Evolutionary conservation across 768 basidiomycete species (phyloP).

Genomic region (Leccinum truebloodii): DNA sequence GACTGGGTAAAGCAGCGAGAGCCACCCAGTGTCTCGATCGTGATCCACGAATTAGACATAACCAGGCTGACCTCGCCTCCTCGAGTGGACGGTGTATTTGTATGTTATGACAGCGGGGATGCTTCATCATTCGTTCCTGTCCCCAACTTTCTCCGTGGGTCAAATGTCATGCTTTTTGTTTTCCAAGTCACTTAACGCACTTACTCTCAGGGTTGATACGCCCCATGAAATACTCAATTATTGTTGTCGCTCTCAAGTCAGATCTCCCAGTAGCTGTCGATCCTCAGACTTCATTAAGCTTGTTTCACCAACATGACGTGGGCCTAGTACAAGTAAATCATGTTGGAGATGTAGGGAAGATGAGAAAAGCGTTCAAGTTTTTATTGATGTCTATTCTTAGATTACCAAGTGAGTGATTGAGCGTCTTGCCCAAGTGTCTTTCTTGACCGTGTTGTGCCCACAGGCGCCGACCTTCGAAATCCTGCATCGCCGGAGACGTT

Average conservation of each 20-base stretch:
- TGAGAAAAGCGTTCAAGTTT: conserved; percentile 73
- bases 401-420: conserved; percentile 36
- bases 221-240: conserved; percentile 56
- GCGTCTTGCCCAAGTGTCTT: neutral
- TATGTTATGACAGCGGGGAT: conserved; percentile 82
- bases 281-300: conserved; percentile 48
- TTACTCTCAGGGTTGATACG: conserved; percentile 53
- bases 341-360: conserved; percentile 60
- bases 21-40: conserved; percentile 45
- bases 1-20: conserved; percentile 41
- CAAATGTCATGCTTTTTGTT: conserved; percentile 1
- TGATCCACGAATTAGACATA: conserved; percentile 58
- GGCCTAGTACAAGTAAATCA: conserved; percentile 77
- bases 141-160: conserved; percentile 71
- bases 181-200: conserved; percentile 7
- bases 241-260: conserved; percentile 88
- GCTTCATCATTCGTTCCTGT: conserved; percentile 64
- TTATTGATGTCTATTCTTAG: conserved; percentile 66
- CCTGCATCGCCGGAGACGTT: conserved; percentile 71
- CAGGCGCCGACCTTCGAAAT: conserved; percentile 55
- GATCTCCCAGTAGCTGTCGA: conserved; percentile 65
- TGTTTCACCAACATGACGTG: conserved; percentile 64
- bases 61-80: conserved; percentile 58
- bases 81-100: conserved; percentile 70
- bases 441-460: conserved; percentile 21